phyloP scores from a whole-genome alignment of 2,329 filamentous ascomycete genomes.

The Bipolaris oryzae region DNA sequence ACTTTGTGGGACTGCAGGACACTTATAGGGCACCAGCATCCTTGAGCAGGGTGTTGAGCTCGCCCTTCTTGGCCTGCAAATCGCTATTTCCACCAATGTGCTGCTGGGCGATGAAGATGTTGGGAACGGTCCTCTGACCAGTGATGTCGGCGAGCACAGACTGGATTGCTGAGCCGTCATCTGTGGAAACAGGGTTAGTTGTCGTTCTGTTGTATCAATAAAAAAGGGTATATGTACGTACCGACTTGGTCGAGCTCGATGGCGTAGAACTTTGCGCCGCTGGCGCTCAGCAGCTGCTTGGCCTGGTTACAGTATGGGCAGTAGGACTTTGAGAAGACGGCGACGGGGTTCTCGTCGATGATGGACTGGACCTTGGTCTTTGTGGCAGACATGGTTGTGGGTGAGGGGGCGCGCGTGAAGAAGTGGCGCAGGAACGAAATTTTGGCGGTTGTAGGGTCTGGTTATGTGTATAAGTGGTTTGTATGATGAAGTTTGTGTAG shows the following conservation, averaged over 20 bases:
- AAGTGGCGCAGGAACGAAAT: slow-evolving; percentile 74
- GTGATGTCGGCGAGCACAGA: slow-evolving; percentile 79
- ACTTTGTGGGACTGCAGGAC: neutral
- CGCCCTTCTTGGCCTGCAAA: slow-evolving; percentile 67
- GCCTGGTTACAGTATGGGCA: slow-evolving; percentile 89
- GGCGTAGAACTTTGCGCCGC: slow-evolving; percentile 73
- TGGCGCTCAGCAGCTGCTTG: slow-evolving; percentile 73
- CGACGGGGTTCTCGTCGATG: slow-evolving; percentile 87
- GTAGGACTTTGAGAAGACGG: slow-evolving; percentile 96
- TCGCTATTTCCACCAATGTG: slow-evolving; percentile 98
- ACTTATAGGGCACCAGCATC: slow-evolving; percentile 66
- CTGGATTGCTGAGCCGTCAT: slow-evolving; percentile 84
- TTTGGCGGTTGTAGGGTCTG: slow-evolving; percentile 49
- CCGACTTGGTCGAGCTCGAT: slow-evolving; percentile 86
- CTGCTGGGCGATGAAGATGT: slow-evolving; percentile 88
- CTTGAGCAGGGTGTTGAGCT: slow-evolving; percentile 70
- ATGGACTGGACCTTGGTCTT: slow-evolving; percentile 82
- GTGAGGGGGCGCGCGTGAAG: slow-evolving; percentile 65
- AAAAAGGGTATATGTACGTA: slow-evolving; percentile 57
- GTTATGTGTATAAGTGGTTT: neutral
- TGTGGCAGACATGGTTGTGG: slow-evolving; percentile 79
- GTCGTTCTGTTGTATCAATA: neutral
- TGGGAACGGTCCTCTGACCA: slow-evolving; percentile 87
- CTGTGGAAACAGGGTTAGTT: slow-evolving; percentile 52
- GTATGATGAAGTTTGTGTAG: neutral